Percentiles rank a stretch among this genome's conserved stretches.
These are phyloP conservation scores for Aquilaria malaccensis DNA, from an alignment of 345 rosid species.

Conservation along the genomic window DNA sequence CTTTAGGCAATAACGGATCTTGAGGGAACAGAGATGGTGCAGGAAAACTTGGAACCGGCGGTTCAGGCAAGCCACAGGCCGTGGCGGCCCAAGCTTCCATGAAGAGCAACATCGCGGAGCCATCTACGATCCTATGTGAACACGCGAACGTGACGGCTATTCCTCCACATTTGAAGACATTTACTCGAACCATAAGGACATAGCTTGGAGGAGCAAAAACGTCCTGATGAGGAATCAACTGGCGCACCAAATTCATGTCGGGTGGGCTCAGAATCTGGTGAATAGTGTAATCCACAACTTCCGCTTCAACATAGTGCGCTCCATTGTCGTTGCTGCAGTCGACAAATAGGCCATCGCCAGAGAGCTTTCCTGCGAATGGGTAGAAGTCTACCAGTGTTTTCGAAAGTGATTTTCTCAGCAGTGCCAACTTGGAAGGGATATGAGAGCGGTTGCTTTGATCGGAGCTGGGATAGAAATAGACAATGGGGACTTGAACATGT, in stretches of 20 bases:
- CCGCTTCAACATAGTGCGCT: slow-evolving; percentile 26
- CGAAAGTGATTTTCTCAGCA: slow-evolving; percentile 36
- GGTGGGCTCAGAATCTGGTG: slow-evolving; percentile 22
- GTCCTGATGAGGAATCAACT: slow-evolving; percentile 21
- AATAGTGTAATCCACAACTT: slow-evolving; percentile 12
- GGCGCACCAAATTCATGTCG: slow-evolving; percentile 1
- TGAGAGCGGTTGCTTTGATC: too few relatives aligned
- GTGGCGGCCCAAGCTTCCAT: slow-evolving; percentile 14
- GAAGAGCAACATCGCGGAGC: slow-evolving; percentile 23
- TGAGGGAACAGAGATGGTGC: not conserved
- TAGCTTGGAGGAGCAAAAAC: not conserved
- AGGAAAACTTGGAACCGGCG: not conserved
- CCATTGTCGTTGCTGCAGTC: slow-evolving; percentile 46
- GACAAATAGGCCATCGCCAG: slow-evolving; percentile 16
- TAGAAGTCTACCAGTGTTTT: slow-evolving; percentile 32
- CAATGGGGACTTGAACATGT: slow-evolving; percentile 18
- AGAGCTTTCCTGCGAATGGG: slow-evolving; percentile 45
- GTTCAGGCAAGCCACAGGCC: slow-evolving; percentile 3
- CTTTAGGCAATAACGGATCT: not conserved
- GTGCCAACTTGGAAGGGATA: slow-evolving; percentile 3
- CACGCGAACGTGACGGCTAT: slow-evolving; percentile 18
- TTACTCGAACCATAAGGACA: slow-evolving; percentile 9
- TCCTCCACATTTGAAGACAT: slow-evolving; percentile 37
- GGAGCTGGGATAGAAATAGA: slow-evolving; percentile 15
- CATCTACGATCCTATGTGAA: slow-evolving; percentile 44